Evolutionary conservation across 805 yeast genomes (phyloP).

Genomic region (Pichia sporocuriosa): DNA sequence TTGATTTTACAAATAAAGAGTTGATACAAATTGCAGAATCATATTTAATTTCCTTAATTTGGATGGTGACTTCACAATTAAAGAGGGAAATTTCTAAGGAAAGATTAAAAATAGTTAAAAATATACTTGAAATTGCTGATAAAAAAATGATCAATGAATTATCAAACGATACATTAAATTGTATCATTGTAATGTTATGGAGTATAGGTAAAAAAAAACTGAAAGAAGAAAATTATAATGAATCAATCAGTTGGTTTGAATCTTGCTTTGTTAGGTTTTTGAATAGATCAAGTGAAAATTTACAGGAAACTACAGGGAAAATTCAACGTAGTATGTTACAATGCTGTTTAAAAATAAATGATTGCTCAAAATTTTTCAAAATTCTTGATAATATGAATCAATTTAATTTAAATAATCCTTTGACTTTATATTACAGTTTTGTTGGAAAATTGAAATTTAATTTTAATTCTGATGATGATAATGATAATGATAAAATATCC

Average conservation of each 20-base stretch:
- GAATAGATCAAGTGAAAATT: constrained; percentile 10
- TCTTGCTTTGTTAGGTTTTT: constrained; percentile 10
- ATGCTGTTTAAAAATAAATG: constrained; percentile 21
- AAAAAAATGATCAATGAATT: constrained; percentile 22
- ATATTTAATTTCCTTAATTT: constrained; percentile 14
- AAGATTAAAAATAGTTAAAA: constrained; percentile 17
- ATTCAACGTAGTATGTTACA: constrained; percentile 32
- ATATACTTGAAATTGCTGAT: constrained; percentile 25
- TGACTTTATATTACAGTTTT: constrained; percentile 30
- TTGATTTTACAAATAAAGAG: constrained; percentile 12
- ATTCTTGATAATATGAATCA: constrained; percentile 23
- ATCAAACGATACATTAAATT: constrained; percentile 26
- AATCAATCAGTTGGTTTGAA: constrained; percentile 16
- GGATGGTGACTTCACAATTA: constrained; percentile 20
- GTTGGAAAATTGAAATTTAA: constrained; percentile 17
- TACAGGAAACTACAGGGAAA: constrained; percentile 29
- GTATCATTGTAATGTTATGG: constrained; percentile 34
- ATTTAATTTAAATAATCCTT: constrained; percentile 19
- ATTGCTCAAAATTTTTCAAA: constrained; percentile 18
- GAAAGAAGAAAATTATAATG: constrained; percentile 15
- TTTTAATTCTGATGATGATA: background rate
- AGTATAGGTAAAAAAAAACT: constrained; percentile 30
- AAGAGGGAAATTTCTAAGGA: constrained; percentile 11
- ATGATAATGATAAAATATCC: too few species aligned
- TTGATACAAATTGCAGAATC: constrained; percentile 8